Evolutionary conservation across 495 filamentous ascomycete species (phyloP).

Genomic region (Durotheca rogersii): DNA sequence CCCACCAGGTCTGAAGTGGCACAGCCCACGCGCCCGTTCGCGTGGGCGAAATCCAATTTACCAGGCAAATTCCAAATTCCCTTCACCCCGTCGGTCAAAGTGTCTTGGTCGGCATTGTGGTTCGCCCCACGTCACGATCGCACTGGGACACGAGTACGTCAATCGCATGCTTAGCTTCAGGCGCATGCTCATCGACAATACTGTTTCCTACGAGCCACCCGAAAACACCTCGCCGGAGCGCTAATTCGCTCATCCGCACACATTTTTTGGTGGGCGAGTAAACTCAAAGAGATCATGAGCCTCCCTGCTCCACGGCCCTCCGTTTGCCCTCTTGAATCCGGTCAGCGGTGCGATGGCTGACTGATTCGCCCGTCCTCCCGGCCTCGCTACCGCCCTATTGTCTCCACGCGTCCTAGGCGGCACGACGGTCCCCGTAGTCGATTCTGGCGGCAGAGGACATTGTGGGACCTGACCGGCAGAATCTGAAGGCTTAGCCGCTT

Average conservation of each 20-base stretch:
- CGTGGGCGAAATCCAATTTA: too few relatives aligned
- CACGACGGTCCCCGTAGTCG: constrained; percentile 1
- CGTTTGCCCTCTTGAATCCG: constrained; percentile 43
- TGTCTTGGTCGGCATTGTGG: too few relatives aligned
- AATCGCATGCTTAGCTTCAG: too few relatives aligned
- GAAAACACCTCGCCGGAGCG: not conserved
- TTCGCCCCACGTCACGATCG: too few relatives aligned
- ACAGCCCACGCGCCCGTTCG: too few relatives aligned
- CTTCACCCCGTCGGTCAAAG: too few relatives aligned
- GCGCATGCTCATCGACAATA: constrained; percentile 3
- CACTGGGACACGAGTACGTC: too few relatives aligned
- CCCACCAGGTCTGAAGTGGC: too few relatives aligned
- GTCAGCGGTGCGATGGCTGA: constrained; percentile 20
- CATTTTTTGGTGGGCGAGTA: constrained; percentile 37
- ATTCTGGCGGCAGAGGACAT: constrained; percentile 38
- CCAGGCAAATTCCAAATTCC: too few relatives aligned
- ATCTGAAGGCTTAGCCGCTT: constrained; percentile 50
- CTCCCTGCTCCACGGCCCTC: constrained; percentile 56
- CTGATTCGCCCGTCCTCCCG: constrained; percentile 27
- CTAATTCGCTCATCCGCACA: not conserved
- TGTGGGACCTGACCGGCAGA: constrained; percentile 47
- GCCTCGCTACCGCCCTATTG: constrained; percentile 13
- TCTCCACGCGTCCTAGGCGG: constrained; percentile 4
- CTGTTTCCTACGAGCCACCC: not conserved
- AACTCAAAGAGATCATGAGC: constrained; percentile 52